Base-by-base conservation (phyloP, 805 yeast genomes). In the Saturnispora kantuleensis region DNA sequence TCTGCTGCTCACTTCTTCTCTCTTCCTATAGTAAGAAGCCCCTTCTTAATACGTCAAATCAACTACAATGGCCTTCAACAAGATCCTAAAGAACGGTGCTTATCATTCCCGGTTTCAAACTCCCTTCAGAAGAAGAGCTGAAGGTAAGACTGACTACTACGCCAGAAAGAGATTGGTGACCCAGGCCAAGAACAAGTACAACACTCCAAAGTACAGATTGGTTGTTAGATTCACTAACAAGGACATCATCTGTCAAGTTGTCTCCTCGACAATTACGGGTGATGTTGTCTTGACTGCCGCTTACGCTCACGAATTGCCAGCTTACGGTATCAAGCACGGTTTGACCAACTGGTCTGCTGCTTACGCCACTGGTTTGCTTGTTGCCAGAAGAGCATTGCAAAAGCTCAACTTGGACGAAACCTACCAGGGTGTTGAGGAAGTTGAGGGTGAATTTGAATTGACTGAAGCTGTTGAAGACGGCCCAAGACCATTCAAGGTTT, bases 341-440 rank as follows among this genome's bases (percentile, higher is more conserved):
- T 81, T 93, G 71, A 90, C 98, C 70, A 93, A 93, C 94, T 93
- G 98, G 98, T 76, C 98, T 53, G 97, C 98, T 70, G 97, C 96
- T 70, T 93, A 93, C 79, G 97, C 97, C 65, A 84, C 86, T 64
- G 98, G 98, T 81, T 78, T 93, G 60, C 79, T 93, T 69, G 81
- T 93, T 68, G 98, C 98, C 75, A 89, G 98, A 83, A 90, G 98
- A 81, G 86, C 95, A 55, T 82, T 93, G 69, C 83, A 86, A 74
- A 93, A 93, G 81, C 84, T 93, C 67, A 96, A 96, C 63, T 82
- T 93, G 66, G 97, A 90, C 74, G 95, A 93, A 80, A 86, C 95
- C 69, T 93, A 93, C 84, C 63, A 71, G 54, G 98, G 98, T 84
- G 98, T 89, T 64, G 97, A 89, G 76, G 98, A 93, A 77, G 95